Base-by-base conservation (phyloP, 1,284 basidiomycete genomes). In the Kalmanozyma brasiliensis region DNA sequence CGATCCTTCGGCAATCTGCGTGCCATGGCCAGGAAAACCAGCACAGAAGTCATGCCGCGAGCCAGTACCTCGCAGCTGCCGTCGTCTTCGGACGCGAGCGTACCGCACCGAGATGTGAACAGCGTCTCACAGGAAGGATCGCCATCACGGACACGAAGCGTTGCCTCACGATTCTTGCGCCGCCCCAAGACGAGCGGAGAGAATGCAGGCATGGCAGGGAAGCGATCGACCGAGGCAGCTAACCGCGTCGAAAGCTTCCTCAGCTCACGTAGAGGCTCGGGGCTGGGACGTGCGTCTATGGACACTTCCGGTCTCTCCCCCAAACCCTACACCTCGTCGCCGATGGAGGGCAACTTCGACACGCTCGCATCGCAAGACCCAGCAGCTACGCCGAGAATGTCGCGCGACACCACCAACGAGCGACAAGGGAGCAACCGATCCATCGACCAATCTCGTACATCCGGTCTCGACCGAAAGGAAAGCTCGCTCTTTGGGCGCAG, bases 121-220 rank as follows among this genome's bases (percentile, higher is more conserved):
- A 36, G 34, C 4, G 17, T 22, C 20, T 40, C 52, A 10, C 32
- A 33, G 6, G 52, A 52, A n/a, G 34, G 23, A 19, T 41, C 30
- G 11, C 32, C 48, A 2, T 17, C 44, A 16, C 45, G 45, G 34
- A 37, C 66, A 19, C 51, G 35, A 8, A 64, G 60, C 43, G 24
- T 57, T 14, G 34, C 40, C 19, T 43, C 49, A 17, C 61, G 61
- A 7, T 34, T 51, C 20, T 23, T 52, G 17, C 56, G 61, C 19
- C 57, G 67, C n/a, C 67, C 67, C 2, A 56, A 61, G 35, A 70
- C 67, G 30, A 58, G 61, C 23, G 57, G 49, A 34, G 53, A 49
- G 2, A 49, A 61, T 19, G 49, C 65, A 24, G 62, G 56, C 22
- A 14, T 59, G 32, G 26, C 35, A 1, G 42, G 47, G 20, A 49